Evolutionary conservation across 495 filamentous ascomycete genomes (phyloP), one percentile per base, ranked within the genome.

Genomic region (Neurospora sp.): DNA sequence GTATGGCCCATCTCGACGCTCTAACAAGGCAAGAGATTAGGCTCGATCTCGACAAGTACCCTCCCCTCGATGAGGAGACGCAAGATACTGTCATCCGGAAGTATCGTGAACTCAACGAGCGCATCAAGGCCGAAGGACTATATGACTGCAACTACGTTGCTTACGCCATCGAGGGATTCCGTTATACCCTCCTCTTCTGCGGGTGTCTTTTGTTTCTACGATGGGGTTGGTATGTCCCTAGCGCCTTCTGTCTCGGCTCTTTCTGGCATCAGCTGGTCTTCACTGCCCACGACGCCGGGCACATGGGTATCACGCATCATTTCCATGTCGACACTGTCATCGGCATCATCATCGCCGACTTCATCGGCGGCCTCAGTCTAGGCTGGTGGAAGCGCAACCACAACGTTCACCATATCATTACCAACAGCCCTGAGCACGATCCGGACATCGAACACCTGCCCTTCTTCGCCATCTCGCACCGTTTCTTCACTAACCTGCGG

Each of bases 321-420:
- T 98, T 93, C 80, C 89, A 90, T 35, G 82, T 87, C 20, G 96
- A 99, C 82, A 91, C 91, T 7, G 83, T 90, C 42, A 93, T 98
- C 75, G 94, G 93, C 41, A 97, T 98, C 76, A 81, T 97, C 71
- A 92, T 98, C 76, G 95, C 96, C 31, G 90, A 97, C 79, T 99
- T 92, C 75, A 83, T 94, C 3, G 96, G 96, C 27, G 96, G 96
- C 4, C 82, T 99, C n/a, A 96, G 92, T 65, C 73, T 96, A 16
- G 92, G 95, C 10, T 99, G 96, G 96, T 99, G 96, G 96, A 99
- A 99, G 81, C 87, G 88, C 70, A 98, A 90, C 80, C 96, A 99
- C 83, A 99, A 99, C 81, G 96, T 99, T 37, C 96, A 99, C 79
- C 96, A 99, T 76, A 94, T 99, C 75, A 92, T 99, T 41, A 99